Conservation (phyloP, 78 protist genomes). For the Pigoraptor vietnamica region DNA sequence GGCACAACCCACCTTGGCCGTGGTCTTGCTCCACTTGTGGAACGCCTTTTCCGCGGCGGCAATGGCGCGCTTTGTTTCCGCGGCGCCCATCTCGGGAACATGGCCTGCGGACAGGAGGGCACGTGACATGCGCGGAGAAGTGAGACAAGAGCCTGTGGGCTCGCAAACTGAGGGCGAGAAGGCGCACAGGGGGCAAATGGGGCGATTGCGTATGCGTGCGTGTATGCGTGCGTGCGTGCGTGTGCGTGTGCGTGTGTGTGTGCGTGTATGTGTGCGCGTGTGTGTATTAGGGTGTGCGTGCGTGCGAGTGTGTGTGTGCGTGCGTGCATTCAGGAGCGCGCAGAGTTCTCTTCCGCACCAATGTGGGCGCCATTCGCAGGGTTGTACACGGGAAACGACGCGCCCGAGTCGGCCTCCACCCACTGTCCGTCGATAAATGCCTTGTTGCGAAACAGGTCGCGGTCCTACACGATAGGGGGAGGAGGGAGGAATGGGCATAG, state of each 20-base stretch:
- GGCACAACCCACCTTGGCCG: slow-evolving; percentile 16
- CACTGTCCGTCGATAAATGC: neutral
- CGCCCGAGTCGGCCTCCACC: neutral
- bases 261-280: no score
- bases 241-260: no score
- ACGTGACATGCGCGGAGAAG: no score
- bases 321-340: no score
- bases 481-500: no score
- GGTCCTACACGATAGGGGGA: neutral
- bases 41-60: slow-evolving; percentile 20
- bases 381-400: neutral
- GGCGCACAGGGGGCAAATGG: no score
- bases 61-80: slow-evolving; percentile 13
- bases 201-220: no score
- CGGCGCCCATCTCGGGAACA: neutral
- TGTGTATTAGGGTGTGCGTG: no score
- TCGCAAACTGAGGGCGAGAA: no score
- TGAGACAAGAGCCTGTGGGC: no score
- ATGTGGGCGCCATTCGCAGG: neutral
- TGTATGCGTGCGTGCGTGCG: no score
- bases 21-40: neutral
- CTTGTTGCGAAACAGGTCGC: neutral
- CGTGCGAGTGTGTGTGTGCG: no score
- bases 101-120: neutral
- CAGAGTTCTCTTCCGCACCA: neutral